A percentile compares a stretch with the other conserved stretches of the same genome.
Conservation (phyloP, 352 stramenopile genomes). For the Phytopythium kandeliae region DNA sequence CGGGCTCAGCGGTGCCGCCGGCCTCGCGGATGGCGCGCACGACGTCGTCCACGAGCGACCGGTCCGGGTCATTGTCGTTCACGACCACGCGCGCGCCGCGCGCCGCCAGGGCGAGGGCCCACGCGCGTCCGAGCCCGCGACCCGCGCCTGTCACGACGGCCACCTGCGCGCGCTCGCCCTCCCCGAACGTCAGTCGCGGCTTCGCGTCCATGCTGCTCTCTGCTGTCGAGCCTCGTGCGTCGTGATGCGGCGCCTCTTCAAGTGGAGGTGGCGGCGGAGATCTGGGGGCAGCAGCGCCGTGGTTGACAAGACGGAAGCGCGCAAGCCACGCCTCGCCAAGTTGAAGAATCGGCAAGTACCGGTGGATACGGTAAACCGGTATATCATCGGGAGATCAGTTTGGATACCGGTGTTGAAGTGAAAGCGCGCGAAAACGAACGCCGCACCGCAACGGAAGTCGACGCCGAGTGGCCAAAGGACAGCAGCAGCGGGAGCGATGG, state of each 20-base stretch:
- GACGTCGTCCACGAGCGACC: slow-evolving; percentile 32
- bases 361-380: too few species aligned
- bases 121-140: slow-evolving; percentile 42
- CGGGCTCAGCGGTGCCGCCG: slow-evolving; percentile 38
- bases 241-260: neutral
- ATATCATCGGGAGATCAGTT: too few species aligned
- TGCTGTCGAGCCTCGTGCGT: too few species aligned
- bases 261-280: slow-evolving; percentile 15
- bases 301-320: too few species aligned
- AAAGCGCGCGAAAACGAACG: too few species aligned
- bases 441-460: too few species aligned
- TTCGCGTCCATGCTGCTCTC: neutral
- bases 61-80: slow-evolving; percentile 63
- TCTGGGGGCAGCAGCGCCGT: slow-evolving; percentile 3
- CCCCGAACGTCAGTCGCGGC: slow-evolving; percentile 37
- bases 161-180: slow-evolving; percentile 39
- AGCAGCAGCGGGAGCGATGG: slow-evolving; percentile 9
- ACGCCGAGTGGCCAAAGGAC: neutral
- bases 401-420: too few species aligned
- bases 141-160: slow-evolving; percentile 58
- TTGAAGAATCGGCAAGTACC: too few species aligned
- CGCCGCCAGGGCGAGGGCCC: slow-evolving; percentile 37
- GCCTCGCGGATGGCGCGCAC: slow-evolving; percentile 27
- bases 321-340: too few species aligned
- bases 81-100: slow-evolving; percentile 51